Conservation (phyloP, 352 stramenopile species). For the Plasmopara halstedii region DNA sequence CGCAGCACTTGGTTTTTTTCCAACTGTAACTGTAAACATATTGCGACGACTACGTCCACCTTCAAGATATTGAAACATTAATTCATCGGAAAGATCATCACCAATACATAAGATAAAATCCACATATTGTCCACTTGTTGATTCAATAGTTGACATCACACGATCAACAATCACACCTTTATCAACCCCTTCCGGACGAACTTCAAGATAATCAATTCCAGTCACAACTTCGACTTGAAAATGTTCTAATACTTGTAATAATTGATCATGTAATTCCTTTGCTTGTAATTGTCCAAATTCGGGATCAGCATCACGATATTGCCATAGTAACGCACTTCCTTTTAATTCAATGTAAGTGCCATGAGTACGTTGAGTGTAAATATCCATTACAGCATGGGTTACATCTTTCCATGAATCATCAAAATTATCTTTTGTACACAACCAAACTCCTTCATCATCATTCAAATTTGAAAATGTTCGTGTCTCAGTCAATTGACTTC, state of each 20-base stretch:
- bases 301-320: conserved; percentile 98
- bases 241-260: conserved; percentile 91
- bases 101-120: conserved; percentile 97
- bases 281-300: conserved; percentile 98
- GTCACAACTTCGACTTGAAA: conserved; percentile 94
- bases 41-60: conserved; percentile 57
- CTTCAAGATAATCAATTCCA: conserved; percentile 86
- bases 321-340: conserved; percentile 97
- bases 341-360: conserved; percentile 99
- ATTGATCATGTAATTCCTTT: conserved; percentile 97
- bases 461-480: conserved; percentile 10
- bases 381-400: conserved; percentile 97
- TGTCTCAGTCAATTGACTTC: conserved; percentile 23
- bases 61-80: conserved; percentile 93
- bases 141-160: conserved; percentile 90
- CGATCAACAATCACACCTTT: conserved; percentile 97
- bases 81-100: conserved; percentile 98
- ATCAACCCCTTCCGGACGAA: conserved; percentile 96
- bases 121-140: conserved; percentile 59
- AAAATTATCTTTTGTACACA: conserved; percentile 86
- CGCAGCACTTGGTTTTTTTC: conserved; percentile 96
- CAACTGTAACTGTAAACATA: conserved; percentile 95
- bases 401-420: conserved; percentile 97
- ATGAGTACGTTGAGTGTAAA: conserved; percentile 97
- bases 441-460: conserved; percentile 54